Evolutionary conservation across 257 asterid species (phyloP).

Genomic region (Cynanchum wilfordii): DNA sequence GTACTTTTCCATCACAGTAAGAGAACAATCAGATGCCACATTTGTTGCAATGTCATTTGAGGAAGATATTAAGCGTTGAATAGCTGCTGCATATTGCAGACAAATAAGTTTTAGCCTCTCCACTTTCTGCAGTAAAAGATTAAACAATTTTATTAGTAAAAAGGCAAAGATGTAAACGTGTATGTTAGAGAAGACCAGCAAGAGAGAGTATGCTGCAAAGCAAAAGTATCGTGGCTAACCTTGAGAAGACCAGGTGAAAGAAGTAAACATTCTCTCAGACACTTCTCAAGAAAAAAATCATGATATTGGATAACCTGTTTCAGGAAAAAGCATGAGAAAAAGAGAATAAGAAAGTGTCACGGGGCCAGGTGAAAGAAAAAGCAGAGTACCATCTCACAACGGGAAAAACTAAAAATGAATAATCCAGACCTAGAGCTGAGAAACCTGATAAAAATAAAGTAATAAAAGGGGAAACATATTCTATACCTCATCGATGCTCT

Average conservation of each 20-base stretch:
- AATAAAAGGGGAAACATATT: constrained; percentile 4
- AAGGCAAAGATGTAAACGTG: background rate
- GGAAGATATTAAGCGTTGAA: constrained; percentile 69
- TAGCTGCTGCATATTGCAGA: constrained; percentile 91
- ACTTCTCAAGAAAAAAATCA: constrained; percentile 87
- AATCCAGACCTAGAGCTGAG: background rate
- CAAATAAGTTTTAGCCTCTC: constrained; percentile 84
- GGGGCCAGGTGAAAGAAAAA: background rate
- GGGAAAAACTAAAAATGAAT: background rate
- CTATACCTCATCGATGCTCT: constrained; percentile 92
- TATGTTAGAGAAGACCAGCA: background rate
- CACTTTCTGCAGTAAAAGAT: constrained; percentile 59
- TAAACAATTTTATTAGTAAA: constrained; percentile 11
- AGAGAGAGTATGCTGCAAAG: background rate
- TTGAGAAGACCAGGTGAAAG: constrained; percentile 86
- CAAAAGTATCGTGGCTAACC: constrained; percentile 39
- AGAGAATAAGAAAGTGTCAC: constrained; percentile 1
- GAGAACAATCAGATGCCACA: constrained; percentile 26
- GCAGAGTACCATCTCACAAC: background rate
- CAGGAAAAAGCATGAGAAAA: constrained; percentile 8
- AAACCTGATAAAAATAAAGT: constrained; percentile 1
- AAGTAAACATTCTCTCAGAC: constrained; percentile 90
- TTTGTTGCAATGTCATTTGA: constrained; percentile 44
- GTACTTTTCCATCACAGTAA: constrained; percentile 37
- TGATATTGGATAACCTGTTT: constrained; percentile 88